Evolutionary conservation across 352 stramenopile genomes (phyloP).

Genomic region (Globisporangium orthogonon): DNA sequence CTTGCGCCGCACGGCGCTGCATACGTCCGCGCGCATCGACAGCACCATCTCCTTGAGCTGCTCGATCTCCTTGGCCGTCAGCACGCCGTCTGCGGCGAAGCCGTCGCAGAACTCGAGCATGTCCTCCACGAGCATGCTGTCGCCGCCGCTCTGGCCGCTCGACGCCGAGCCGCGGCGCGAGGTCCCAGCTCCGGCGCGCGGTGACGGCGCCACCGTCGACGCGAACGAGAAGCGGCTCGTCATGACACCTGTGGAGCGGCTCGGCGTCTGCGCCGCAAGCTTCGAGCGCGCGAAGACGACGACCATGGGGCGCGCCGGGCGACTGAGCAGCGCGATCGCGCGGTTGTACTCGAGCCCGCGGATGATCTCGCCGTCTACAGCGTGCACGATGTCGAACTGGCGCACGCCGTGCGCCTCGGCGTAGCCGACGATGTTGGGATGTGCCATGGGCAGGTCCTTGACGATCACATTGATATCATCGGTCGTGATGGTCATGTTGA

Average conservation of each 20-base stretch:
- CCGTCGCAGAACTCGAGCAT: constrained; percentile 85
- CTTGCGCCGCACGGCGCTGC: constrained; percentile 66
- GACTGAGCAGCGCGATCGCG: constrained; percentile 70
- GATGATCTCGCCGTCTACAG: constrained; percentile 72
- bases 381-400: constrained; percentile 76
- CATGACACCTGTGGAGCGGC: constrained; percentile 41
- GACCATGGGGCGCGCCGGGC: constrained; percentile 57
- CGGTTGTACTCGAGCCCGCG: constrained; percentile 78
- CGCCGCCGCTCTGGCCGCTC: constrained; percentile 41
- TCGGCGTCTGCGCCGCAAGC: constrained; percentile 47
- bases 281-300: constrained; percentile 77
- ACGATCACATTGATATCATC: constrained; percentile 84
- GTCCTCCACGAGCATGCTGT: constrained; percentile 67
- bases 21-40: constrained; percentile 65
- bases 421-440: constrained; percentile 81
- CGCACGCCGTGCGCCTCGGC: constrained; percentile 75
- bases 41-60: constrained; percentile 78
- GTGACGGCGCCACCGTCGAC: constrained; percentile 62
- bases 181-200: constrained; percentile 19
- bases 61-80: constrained; percentile 61
- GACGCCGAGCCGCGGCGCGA: constrained; percentile 33
- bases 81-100: constrained; percentile 36
- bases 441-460: constrained; percentile 74
- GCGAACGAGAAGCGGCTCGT: constrained; percentile 68
- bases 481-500: constrained; percentile 86